Percentiles rank a stretch among this genome's conserved stretches.
Conservation (phyloP, 371 early-diverging fungal genomes). For the Cokeromyces recurvatus region DNA sequence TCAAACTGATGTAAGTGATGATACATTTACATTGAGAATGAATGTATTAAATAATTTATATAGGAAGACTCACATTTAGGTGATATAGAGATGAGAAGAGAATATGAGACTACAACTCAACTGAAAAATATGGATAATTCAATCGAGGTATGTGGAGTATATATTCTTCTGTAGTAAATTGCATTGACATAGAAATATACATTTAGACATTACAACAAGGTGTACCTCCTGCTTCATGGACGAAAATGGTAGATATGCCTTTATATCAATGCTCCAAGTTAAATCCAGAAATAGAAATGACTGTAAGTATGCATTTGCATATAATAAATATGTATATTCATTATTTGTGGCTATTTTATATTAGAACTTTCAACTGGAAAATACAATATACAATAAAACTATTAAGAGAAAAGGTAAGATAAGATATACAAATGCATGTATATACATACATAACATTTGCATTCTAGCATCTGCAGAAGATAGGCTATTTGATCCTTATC, state of each 20-base stretch:
- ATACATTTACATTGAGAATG: too few relatives aligned
- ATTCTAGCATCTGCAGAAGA: not conserved
- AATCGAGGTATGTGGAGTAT: too few relatives aligned
- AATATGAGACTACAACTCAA: constrained; percentile 20
- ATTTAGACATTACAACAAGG: too few relatives aligned
- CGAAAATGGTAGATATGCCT: not conserved
- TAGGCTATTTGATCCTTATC: constrained; percentile 34
- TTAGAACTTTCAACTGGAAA: constrained; percentile 39
- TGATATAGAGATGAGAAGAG: constrained; percentile 42
- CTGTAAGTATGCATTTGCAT: constrained; percentile 15
- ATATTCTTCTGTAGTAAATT: too few relatives aligned
- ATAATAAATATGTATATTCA: not conserved
- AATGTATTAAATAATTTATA: too few relatives aligned
- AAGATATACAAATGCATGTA: too few relatives aligned
- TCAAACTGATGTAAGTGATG: constrained; percentile 34
- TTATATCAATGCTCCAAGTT: constrained; percentile 39
- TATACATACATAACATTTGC: not conserved
- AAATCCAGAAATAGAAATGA: constrained; percentile 45
- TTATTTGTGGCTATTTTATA: too few relatives aligned
- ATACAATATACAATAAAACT: constrained; percentile 12
- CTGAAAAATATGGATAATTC: constrained; percentile 13
- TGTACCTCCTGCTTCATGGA: constrained; percentile 31
- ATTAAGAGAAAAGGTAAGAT: constrained; percentile 41
- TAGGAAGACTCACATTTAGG: constrained; percentile 42
- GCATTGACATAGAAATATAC: too few relatives aligned